A percentile compares a stretch with the other conserved stretches of the same genome.
Evolutionary conservation across 495 filamentous ascomycete species (phyloP).

Genomic region (Aspergillus diversus): DNA sequence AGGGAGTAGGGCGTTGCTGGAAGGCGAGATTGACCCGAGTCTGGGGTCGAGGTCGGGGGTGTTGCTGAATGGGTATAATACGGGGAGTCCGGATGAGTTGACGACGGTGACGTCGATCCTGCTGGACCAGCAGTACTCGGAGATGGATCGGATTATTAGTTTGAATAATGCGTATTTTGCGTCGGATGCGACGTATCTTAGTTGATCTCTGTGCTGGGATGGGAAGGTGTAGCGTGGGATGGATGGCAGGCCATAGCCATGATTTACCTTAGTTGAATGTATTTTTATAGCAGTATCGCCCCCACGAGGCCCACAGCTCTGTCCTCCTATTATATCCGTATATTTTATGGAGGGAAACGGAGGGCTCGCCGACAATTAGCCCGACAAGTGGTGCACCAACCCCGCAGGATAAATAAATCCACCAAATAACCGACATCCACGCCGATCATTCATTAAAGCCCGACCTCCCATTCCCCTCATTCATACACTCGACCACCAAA

Average conservation of each 20-base stretch:
- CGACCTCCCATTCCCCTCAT: neutral
- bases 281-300: too few species aligned
- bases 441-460: too few species aligned
- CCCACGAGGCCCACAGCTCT: too few species aligned
- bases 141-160: conserved; percentile 14
- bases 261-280: too few species aligned
- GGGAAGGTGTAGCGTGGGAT: too few species aligned
- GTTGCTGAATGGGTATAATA: conserved; percentile 1
- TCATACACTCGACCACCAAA: neutral
- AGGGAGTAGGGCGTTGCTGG: too few species aligned
- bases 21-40: neutral
- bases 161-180: conserved; percentile 12
- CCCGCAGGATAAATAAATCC: too few species aligned
- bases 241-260: too few species aligned
- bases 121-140: conserved; percentile 14
- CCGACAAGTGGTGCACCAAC: neutral
- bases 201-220: neutral
- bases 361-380: neutral
- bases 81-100: conserved; percentile 10
- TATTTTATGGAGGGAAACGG: neutral
- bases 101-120: conserved; percentile 10
- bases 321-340: neutral
- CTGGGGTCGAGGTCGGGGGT: neutral
- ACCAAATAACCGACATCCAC: too few species aligned
- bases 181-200: conserved; percentile 1